A percentile compares a stretch with the other conserved stretches of the same genome.
These are phyloP conservation scores for Debaryomyces prosopidis DNA, from an alignment of 805 yeast species.

Conservation along the genomic window DNA sequence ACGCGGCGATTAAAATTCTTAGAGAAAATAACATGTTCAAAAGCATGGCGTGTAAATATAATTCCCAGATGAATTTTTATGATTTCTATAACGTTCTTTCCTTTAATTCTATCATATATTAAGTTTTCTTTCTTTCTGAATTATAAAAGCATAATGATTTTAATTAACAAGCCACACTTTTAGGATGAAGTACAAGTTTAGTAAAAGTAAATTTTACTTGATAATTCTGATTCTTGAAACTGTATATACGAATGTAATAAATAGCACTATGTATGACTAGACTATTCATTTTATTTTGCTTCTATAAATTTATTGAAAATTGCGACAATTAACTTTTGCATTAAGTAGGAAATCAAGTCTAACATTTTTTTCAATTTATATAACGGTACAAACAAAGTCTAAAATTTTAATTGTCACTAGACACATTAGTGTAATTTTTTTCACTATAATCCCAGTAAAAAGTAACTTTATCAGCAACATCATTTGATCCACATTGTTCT, in stretches of 20 bases:
- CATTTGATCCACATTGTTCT: conserved; percentile 25
- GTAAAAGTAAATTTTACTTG: too few relatives aligned
- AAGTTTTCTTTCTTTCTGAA: not conserved
- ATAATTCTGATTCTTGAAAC: not conserved
- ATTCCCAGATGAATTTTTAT: not conserved
- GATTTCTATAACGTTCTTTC: not conserved
- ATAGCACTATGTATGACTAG: not conserved
- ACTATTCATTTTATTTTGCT: not conserved
- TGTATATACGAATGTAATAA: not conserved
- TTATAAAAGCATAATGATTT: not conserved
- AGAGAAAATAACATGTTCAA: not conserved
- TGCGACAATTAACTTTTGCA: too few relatives aligned
- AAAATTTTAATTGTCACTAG: conserved; percentile 3
- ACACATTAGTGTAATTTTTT: conserved; percentile 8
- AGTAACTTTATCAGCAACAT: conserved; percentile 27
- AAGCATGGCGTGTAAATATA: not conserved
- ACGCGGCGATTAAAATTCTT: conserved; percentile 56
- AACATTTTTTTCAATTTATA: too few relatives aligned
- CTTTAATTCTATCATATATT: not conserved
- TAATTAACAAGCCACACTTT: not conserved
- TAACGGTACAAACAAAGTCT: too few relatives aligned
- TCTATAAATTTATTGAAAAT: too few relatives aligned
- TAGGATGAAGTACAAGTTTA: too few relatives aligned
- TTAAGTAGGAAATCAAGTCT: too few relatives aligned
- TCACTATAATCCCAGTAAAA: conserved; percentile 44